Base-by-base conservation (phyloP, 352 stramenopile species). In the Phytopythium kandeliae region DNA sequence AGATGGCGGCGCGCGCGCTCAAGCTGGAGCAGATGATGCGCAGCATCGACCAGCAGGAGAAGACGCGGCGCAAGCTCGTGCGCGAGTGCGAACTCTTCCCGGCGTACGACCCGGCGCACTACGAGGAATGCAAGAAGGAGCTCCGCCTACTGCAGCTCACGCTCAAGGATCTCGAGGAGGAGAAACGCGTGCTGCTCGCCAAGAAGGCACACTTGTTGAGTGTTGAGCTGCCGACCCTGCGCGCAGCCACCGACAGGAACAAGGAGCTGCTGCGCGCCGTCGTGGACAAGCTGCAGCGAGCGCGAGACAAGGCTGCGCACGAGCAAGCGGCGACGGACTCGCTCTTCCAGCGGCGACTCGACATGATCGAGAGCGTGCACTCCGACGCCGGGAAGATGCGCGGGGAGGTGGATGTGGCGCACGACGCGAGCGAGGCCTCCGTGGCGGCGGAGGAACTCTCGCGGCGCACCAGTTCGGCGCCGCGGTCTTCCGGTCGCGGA, bases 281-380 rank as follows among this genome's bases (percentile, higher is more conserved):
- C 7, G 63, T 92, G 0, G 69, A 79, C 8, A 85, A 85, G 33
- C 69, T 93, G 8, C 74, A 90, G 42, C 60, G 64, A 10, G 72
- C 78, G 11, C 55, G 71, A 1, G 67, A 78, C 17, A 89, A 89
- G 37, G 68, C 86, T n/a, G 63, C 65, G 3, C 66, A 90, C 16
- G 83, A 92, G 21, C 74, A 86, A 46, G 69, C 74, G 0, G 67
- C 80, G 5, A 86, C 76, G 0, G 76, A 88, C 34, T 79, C 85
- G 38, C 58, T 92, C 30, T 86, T 86, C 48, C 64, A 88, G 35
- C 65, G 71, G 2, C 76, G 80, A 11, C 47, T 89, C 13, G 78
- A 89, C 43, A 78, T 92, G 67, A 87, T 92, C 51, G 75, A 86
- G 11, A 78, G 62, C 41, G 77, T 90, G 17, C 79, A 63, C 10